Percentiles rank a stretch among this genome's conserved stretches.
phyloP scores from a whole-genome alignment of 352 stramenopile genomes.

The Aphanomyces invadans region DNA sequence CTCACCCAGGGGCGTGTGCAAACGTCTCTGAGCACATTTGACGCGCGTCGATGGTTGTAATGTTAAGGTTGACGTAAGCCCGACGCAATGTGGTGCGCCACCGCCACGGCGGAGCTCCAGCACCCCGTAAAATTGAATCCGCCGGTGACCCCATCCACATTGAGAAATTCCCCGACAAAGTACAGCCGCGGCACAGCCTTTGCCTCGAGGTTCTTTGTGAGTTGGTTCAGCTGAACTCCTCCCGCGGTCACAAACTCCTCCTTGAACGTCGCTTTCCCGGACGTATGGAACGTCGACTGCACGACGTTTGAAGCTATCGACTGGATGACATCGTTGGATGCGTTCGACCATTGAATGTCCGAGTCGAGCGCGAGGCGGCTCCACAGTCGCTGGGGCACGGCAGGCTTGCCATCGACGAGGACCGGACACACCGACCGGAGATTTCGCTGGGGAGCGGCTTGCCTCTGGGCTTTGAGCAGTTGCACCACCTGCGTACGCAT shows the following conservation, averaged over 20 bases:
- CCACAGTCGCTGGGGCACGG: conserved; percentile 31
- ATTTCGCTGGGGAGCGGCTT: conserved; percentile 23
- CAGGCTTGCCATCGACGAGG: conserved; percentile 3
- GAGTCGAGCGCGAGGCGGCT: conserved; percentile 26
- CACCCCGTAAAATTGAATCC: conserved; percentile 78
- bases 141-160: conserved; percentile 79
- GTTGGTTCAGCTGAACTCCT: conserved; percentile 57
- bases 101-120: conserved; percentile 55
- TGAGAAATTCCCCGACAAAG: conserved; percentile 68
- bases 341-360: conserved; percentile 26
- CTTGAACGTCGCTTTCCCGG: conserved; percentile 55
- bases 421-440: conserved; percentile 28
- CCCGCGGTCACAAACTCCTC: conserved; percentile 85
- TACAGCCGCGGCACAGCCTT: conserved; percentile 46
- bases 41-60: not conserved
- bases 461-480: conserved; percentile 12
- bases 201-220: conserved; percentile 68
- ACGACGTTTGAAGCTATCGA: conserved; percentile 9
- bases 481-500: not conserved
- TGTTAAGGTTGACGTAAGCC: not conserved
- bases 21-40: no score
- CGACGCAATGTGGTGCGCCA: conserved; percentile 34
- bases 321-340: not conserved
- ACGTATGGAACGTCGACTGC: conserved; percentile 16
- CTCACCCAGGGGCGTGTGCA: no score